Evolutionary conservation across 306 rosid species (phyloP), one percentile per base, ranked within the genome.

Genomic region (Lathyrus aphaca): DNA sequence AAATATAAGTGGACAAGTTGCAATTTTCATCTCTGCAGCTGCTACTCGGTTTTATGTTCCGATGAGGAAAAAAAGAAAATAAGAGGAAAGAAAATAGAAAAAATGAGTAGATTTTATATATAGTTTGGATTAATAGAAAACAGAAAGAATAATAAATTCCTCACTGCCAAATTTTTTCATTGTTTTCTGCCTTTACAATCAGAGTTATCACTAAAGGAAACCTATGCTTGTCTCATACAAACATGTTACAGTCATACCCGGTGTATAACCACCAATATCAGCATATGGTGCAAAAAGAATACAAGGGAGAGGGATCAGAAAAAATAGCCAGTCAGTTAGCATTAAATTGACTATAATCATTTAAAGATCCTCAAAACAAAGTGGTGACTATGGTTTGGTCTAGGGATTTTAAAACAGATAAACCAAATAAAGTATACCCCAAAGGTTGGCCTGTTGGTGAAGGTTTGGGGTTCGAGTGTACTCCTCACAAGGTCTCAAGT

Each of bases 371-470:
- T 45, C 16, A 16, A 35, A 38, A 50, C 11, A 44, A 70, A 45
- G 8, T 30, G 64, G 43, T 32, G 64, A 64, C 38, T 37, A 39
- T 63, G 44, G 53, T 5, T 51, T 51, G 49, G 23, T 38, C 29
- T 18, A 43, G 64, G 49, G 49, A 18, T 25, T 54, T 25, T 12
- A 50, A 55, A 64, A 74, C 56, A 62, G 16, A 54, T 55, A 46
- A 74, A 74, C 35, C 57, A n/a, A 38, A 55, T 48, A 14, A 30
- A 51, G 17, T 43, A 32, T 17, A 55, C 39, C 39, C 39, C 39
- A 35, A 6, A 10, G 39, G 10, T 35, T 8, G 39, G 39, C 10
- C 39, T 35, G 8, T 8, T 35, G 10, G 39, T 35, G 39, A 35
- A 35, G 10, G 39, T 35, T 35, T 2, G 10, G 10, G 10, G 39